Base-by-base conservation (phyloP, 345 rosid genomes). In the Lepidium didymum region DNA sequence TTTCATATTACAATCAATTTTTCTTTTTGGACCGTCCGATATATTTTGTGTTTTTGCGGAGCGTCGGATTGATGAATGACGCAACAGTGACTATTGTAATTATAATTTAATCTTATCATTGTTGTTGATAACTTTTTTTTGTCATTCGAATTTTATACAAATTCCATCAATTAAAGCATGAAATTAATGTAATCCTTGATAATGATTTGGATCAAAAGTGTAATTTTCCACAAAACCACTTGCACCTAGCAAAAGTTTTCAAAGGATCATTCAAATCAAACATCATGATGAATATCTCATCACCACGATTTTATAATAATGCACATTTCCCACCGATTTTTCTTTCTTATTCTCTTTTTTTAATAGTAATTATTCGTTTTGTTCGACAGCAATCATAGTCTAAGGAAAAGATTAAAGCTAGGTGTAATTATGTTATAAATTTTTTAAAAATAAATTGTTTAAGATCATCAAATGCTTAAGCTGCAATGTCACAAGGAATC, bases 261-360 rank as follows among this genome's bases (percentile, higher is more conserved):
- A 47, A 64, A 31, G 42, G 25, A 56, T 55, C 23, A 46, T 55
- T 29, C 50, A 40, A 66, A 65, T 29, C 50, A 40, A 66, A 65
- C 77, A 65, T 65, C 33, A 72, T 72, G 60, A 65, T 73, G 61
- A 49, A 65, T 64, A 73, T 66, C 67, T 73, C 67, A 65, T 73
- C 72, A 57, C 47, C 36, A 49, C 59, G 71, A 50, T 73, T 73
- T 58, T 58, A 65, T 73, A 65, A 49, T 66, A 50, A 73, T 65
- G 45, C 33, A 46, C 49, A 3, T 64, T 21, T 73, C 46, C 53
- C 45, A 65, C 54, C 59, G 13, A 4, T 45, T 18, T 3, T 49
- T 6, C 33, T 15, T 10, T 15, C 15, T 43, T 1, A 4, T 1
- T 1, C 3, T 23, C 2, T 7, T 11, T 5, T 15, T 2, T 10